Percentiles rank a stretch among this genome's conserved stretches.
Evolutionary conservation across 352 stramenopile species (phyloP).

Genomic region (Plasmopara halstedii): DNA sequence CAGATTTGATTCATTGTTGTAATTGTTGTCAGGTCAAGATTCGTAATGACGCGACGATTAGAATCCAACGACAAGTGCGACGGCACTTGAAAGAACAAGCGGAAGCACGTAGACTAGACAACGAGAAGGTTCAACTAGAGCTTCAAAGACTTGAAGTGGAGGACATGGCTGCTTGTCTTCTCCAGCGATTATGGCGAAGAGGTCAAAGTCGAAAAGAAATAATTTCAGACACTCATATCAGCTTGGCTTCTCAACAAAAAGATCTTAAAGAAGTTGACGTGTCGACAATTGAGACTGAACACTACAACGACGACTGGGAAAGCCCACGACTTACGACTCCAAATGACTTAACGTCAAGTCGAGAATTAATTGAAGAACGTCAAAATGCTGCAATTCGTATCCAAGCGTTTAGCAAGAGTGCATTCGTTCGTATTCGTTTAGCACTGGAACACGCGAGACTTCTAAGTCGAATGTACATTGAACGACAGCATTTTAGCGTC

Average conservation of each 20-base stretch:
- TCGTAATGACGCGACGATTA: conserved; percentile 13
- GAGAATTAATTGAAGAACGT: not conserved
- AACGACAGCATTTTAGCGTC: conserved; percentile 42
- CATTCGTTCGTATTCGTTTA: conserved; percentile 16
- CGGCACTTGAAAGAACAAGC: conserved; percentile 8
- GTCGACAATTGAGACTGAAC: too few species aligned
- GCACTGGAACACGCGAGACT: conserved; percentile 20
- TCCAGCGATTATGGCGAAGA: conserved; percentile 31
- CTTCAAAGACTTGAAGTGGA: conserved; percentile 32
- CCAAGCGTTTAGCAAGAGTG: conserved; percentile 28
- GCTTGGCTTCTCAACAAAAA: too few species aligned
- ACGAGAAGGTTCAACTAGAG: conserved; percentile 9
- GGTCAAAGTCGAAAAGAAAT: not conserved
- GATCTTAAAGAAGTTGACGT: too few species aligned
- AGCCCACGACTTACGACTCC: too few species aligned
- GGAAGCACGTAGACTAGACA: conserved; percentile 2
- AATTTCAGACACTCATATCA: too few species aligned
- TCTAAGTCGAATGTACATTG: conserved; percentile 58
- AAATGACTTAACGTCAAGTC: not conserved
- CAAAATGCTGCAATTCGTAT: conserved; percentile 25
- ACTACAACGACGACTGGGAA: too few species aligned
- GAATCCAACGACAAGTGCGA: conserved; percentile 21
- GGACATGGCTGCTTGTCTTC: conserved; percentile 31
- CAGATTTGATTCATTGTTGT: too few species aligned
- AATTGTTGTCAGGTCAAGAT: conserved; percentile 10